Evolutionary conservation across 1,284 basidiomycete species (phyloP).

Genomic region (Rhodotorula sp.): DNA sequence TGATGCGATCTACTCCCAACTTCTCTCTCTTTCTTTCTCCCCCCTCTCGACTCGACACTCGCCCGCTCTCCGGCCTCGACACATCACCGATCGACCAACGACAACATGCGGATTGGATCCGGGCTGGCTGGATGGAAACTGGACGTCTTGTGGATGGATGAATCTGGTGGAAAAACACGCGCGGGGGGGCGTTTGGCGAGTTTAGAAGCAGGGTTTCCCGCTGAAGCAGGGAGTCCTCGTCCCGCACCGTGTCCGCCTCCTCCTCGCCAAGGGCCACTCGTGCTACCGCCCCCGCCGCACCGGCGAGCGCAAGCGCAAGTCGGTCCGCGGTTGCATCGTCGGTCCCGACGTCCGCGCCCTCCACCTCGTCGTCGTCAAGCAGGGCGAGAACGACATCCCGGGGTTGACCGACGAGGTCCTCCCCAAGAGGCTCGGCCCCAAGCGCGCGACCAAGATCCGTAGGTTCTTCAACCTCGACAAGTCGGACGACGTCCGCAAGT

Average conservation of each 20-base stretch:
- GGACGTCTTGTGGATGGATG: not conserved
- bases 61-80: not conserved
- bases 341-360: conserved; percentile 94
- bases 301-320: conserved; percentile 98
- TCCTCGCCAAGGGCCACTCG: conserved; percentile 92
- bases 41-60: not conserved
- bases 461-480: conserved; percentile 97
- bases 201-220: conserved; percentile 66
- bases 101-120: too few species aligned
- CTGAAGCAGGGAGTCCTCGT: conserved; percentile 99
- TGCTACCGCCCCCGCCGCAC: conserved; percentile 92
- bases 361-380: conserved; percentile 92
- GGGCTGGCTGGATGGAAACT: too few species aligned
- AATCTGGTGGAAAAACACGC: not conserved
- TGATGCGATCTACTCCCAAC: not conserved
- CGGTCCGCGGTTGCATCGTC: conserved; percentile 96
- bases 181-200: not conserved
- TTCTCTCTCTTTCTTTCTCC: not conserved
- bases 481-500: conserved; percentile 97
- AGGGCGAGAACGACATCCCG: conserved; percentile 87
- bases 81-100: not conserved
- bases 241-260: conserved; percentile 88
- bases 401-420: conserved; percentile 90
- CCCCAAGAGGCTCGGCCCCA: conserved; percentile 93
- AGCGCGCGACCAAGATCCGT: conserved; percentile 89